A percentile compares a stretch with the other conserved stretches of the same genome.
Evolutionary conservation across 1,284 basidiomycete species (phyloP).

Genomic region (Inonotus hispidus): DNA sequence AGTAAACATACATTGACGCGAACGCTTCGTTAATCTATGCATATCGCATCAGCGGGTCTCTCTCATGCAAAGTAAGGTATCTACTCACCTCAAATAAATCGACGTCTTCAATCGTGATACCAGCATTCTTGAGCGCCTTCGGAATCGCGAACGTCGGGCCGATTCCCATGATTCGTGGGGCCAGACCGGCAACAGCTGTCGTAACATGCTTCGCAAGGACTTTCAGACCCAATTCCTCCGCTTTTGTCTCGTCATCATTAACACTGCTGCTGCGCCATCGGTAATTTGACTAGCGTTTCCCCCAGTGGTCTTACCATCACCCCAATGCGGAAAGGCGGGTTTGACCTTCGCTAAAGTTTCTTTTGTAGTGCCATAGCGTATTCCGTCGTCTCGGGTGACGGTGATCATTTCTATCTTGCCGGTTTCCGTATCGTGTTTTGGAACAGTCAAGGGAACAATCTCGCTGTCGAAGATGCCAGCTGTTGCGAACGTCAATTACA

Average conservation of each 20-base stretch:
- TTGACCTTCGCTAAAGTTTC: slow-evolving; percentile 65
- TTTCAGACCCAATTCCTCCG: slow-evolving; percentile 69
- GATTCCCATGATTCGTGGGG: slow-evolving; percentile 83
- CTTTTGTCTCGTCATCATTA: slow-evolving; percentile 86
- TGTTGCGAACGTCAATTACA: slow-evolving; percentile 4
- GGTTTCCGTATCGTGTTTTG: slow-evolving; percentile 47
- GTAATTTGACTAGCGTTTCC: slow-evolving; percentile 88
- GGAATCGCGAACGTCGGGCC: slow-evolving; percentile 73
- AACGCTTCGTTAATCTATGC: slow-evolving; percentile 87
- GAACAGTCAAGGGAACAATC: slow-evolving; percentile 76
- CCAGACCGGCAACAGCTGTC: slow-evolving; percentile 66
- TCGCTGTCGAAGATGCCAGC: slow-evolving; percentile 69
- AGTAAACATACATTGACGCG: slow-evolving; percentile 84
- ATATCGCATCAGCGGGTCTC: not conserved
- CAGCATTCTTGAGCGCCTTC: slow-evolving; percentile 56
- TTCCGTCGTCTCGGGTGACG: slow-evolving; percentile 77
- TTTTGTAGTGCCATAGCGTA: slow-evolving; percentile 72
- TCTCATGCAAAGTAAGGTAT: not conserved
- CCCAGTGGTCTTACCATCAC: slow-evolving; percentile 72
- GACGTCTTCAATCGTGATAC: slow-evolving; percentile 65
- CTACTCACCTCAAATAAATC: slow-evolving; percentile 70
- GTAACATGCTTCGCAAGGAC: slow-evolving; percentile 78
- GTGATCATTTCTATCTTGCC: slow-evolving; percentile 52
- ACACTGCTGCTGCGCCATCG: slow-evolving; percentile 81
- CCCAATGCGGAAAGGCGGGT: slow-evolving; percentile 87